phyloP scores from a whole-genome alignment of 176 grass and related monocot species.

The Eragrostis nindensis region DNA sequence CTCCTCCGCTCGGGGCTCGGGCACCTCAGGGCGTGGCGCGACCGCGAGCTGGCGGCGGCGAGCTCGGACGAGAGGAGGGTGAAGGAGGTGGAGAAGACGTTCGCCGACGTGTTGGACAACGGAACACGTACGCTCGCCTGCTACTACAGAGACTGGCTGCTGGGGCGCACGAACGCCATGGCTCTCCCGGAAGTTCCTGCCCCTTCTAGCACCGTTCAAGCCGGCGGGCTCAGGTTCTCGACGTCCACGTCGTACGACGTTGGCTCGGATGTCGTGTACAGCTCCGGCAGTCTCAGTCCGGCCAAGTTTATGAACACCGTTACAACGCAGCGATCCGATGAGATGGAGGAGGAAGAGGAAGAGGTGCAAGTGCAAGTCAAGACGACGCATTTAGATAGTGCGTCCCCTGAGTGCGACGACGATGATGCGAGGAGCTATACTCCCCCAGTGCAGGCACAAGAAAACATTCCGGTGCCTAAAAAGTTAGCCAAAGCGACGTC shows the following conservation, averaged over 20 bases:
- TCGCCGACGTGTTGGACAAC: constrained; percentile 48
- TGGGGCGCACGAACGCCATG: constrained; percentile 49
- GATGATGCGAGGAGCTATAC: background rate
- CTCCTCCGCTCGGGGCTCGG: constrained; percentile 60
- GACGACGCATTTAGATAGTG: background rate
- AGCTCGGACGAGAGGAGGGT: constrained; percentile 29
- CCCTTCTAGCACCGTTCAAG: constrained; percentile 39
- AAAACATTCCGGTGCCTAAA: constrained; percentile 8
- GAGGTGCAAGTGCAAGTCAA: background rate
- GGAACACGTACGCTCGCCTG: constrained; percentile 62
- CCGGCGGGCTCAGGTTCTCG: background rate
- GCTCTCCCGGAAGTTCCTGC: constrained; percentile 41
- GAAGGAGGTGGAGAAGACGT: constrained; percentile 50
- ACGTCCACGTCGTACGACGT: constrained; percentile 36
- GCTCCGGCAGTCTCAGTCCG: constrained; percentile 38
- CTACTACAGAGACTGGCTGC: constrained; percentile 92
- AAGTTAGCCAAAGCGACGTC: constrained; percentile 5
- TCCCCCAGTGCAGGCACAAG: background rate
- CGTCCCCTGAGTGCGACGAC: constrained; percentile 17
- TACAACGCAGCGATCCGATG: background rate
- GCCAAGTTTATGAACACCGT: constrained; percentile 5
- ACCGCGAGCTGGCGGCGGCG: constrained; percentile 40
- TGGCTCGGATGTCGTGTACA: constrained; percentile 43
- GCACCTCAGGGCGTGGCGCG: constrained; percentile 63
- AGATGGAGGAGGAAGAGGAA: background rate